Conservation (phyloP, 1,139 yeast genomes). For the Yamadazyma atmosphaerica region DNA sequence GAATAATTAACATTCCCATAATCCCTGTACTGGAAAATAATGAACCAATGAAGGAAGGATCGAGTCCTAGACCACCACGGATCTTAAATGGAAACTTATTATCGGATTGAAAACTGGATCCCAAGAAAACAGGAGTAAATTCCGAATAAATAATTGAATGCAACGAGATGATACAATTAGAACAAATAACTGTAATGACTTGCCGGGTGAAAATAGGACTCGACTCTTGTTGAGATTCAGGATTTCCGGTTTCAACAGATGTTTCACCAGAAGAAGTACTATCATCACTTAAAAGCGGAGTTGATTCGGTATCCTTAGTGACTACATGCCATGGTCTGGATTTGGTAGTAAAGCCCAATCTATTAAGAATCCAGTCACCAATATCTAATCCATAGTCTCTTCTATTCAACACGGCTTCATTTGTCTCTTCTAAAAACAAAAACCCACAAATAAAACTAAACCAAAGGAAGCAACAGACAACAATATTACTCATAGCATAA, state of each 20-base stretch:
- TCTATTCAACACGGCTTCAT: constrained; percentile 37
- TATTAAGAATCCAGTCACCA: constrained; percentile 44
- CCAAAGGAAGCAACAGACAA: constrained; percentile 46
- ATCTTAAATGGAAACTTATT: constrained; percentile 32
- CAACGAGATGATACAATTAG: constrained; percentile 20
- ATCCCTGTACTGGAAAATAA: constrained; percentile 57
- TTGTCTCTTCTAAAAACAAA: constrained; percentile 63
- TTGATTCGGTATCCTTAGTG: constrained; percentile 4
- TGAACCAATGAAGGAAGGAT: constrained; percentile 50
- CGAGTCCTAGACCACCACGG: constrained; percentile 29
- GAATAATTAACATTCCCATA: constrained; percentile 51
- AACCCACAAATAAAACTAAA: constrained; percentile 40
- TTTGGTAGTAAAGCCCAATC: constrained; percentile 28
- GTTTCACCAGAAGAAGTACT: too few species aligned
- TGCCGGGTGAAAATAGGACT: constrained; percentile 11
- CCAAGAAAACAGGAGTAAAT: constrained; percentile 58
- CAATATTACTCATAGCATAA: constrained; percentile 60
- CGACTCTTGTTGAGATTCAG: constrained; percentile 1
- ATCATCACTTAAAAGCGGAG: constrained; percentile 6
- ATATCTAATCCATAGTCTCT: constrained; percentile 52
- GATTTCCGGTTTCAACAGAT: constrained; percentile 3
- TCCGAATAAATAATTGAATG: constrained; percentile 56
- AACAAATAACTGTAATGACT: constrained; percentile 13
- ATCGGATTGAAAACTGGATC: constrained; percentile 35
- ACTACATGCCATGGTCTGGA: constrained; percentile 10